Percentiles rank a stretch among this genome's conserved stretches.
These are phyloP conservation scores for Arxiozyma slooffiae DNA, from an alignment of 1,139 yeast genomes.

Conservation along the genomic window DNA sequence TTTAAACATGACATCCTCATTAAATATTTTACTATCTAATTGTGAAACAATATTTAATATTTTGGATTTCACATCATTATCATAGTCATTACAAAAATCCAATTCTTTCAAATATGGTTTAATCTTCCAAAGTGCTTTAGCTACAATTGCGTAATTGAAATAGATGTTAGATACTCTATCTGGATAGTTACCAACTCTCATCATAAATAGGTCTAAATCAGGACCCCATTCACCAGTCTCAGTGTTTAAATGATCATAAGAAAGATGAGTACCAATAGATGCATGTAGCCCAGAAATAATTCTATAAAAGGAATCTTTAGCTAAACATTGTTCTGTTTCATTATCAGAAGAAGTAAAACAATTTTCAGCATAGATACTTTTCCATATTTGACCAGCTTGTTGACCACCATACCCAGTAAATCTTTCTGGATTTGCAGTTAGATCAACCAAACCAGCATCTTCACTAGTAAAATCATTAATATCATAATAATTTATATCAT, in stretches of 20 bases:
- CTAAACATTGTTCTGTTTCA: constrained; percentile 51
- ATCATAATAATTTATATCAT: constrained; percentile 41
- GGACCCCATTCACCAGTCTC: constrained; percentile 76
- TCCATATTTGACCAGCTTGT: constrained; percentile 89
- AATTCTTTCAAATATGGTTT: constrained; percentile 40
- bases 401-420: constrained; percentile 94
- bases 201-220: constrained; percentile 70
- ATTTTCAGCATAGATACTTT: constrained; percentile 82
- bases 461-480: constrained; percentile 32
- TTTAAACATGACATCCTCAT: constrained; percentile 49
- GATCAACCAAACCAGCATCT: constrained; percentile 70
- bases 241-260: constrained; percentile 72
- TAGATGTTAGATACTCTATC: constrained; percentile 85
- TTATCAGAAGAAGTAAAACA: constrained; percentile 50
- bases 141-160: constrained; percentile 82
- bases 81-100: constrained; percentile 42
- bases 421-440: constrained; percentile 85
- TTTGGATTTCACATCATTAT: constrained; percentile 39
- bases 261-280: constrained; percentile 85
- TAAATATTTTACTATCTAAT: constrained; percentile 44
- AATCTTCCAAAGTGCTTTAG: constrained; percentile 68
- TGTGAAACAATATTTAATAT: constrained; percentile 35
- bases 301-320: constrained; percentile 80
- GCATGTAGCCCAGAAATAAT: constrained; percentile 92
- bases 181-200: constrained; percentile 79